These are phyloP conservation scores for Oxyria digyna DNA, from an alignment of 148 eudicot species.

Conservation along the genomic window DNA sequence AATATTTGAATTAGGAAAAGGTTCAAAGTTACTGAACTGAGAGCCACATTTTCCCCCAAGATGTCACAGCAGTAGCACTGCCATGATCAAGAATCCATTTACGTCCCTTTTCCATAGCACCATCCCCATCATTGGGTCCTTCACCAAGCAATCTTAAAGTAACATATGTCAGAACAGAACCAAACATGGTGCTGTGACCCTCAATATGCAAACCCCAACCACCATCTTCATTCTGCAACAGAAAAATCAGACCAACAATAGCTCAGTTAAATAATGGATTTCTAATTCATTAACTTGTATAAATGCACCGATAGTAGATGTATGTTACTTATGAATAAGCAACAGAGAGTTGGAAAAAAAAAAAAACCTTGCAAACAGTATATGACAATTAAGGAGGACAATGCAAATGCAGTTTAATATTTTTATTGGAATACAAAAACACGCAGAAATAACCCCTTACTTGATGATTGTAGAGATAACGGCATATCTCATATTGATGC, in stretches of 20 bases:
- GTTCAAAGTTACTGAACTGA: constrained; percentile 48
- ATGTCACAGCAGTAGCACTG: constrained; percentile 79
- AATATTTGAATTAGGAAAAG: constrained; percentile 8
- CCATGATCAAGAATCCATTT: constrained; percentile 90
- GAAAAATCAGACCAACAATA: background rate
- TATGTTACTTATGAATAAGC: background rate
- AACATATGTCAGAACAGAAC: constrained; percentile 74
- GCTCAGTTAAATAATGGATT: background rate
- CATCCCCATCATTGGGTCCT: constrained; percentile 77
- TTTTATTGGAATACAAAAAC: too few species aligned
- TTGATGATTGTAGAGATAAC: constrained; percentile 96
- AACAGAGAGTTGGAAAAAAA: background rate
- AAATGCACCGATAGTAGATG: background rate
- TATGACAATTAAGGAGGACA: background rate
- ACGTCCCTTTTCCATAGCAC: constrained; percentile 79
- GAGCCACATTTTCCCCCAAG: constrained; percentile 99
- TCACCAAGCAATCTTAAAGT: constrained; percentile 92
- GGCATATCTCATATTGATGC: constrained; percentile 78
- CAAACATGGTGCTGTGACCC: constrained; percentile 97
- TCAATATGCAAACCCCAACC: constrained; percentile 99
- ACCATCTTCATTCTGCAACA: constrained; percentile 81
- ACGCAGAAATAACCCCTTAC: constrained; percentile 20
- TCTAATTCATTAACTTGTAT: background rate
- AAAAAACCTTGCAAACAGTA: background rate
- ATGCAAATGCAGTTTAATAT: background rate